These are phyloP conservation scores for Eucalyptus polyanthemos DNA, from an alignment of 345 rosid species.

Conservation along the genomic window DNA sequence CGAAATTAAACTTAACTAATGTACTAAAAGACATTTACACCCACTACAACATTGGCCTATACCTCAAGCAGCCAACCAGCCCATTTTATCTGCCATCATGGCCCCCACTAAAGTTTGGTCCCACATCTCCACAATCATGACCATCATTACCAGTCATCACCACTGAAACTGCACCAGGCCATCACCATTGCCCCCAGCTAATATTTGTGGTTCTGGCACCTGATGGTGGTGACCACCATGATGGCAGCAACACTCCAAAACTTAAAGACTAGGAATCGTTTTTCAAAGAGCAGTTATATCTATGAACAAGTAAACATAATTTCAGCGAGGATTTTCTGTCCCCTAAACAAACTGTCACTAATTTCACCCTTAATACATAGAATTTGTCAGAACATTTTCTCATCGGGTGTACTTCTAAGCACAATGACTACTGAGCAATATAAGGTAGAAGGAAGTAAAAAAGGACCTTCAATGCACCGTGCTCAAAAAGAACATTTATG, in stretches of 20 bases:
- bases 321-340: background rate
- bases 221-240: background rate
- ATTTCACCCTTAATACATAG: background rate
- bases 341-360: background rate
- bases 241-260: background rate
- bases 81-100: background rate
- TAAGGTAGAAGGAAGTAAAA: background rate
- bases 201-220: background rate
- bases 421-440: background rate
- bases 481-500: slow-evolving; percentile 77
- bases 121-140: background rate
- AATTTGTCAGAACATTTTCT: background rate
- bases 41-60: background rate
- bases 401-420: background rate
- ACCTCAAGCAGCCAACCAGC: background rate
- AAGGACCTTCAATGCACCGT: slow-evolving; percentile 72
- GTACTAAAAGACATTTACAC: background rate
- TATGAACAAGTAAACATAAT: background rate
- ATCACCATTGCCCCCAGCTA: background rate
- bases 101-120: background rate
- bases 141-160: background rate
- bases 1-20: background rate
- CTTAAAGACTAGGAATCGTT: background rate
- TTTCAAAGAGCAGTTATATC: background rate
- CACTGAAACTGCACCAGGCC: background rate